Conservation (phyloP, 495 filamentous ascomycete species). For the Trichoderma erinaceum region DNA sequence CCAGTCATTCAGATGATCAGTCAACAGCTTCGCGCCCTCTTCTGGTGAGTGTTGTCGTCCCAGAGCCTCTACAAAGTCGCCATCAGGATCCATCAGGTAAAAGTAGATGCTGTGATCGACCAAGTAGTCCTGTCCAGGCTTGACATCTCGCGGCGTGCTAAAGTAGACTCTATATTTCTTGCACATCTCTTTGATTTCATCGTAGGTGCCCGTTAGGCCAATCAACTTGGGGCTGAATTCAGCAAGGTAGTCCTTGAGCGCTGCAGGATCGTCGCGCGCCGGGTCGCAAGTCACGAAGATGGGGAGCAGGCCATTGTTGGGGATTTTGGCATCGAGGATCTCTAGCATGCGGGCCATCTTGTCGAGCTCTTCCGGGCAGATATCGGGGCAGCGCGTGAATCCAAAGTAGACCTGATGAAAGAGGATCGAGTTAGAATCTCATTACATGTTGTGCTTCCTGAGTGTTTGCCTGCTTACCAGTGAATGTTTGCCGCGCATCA, state of each 20-base stretch:
- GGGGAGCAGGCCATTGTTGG: slow-evolving; percentile 42
- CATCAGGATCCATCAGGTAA: slow-evolving; percentile 97
- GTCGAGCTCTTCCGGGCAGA: slow-evolving; percentile 97
- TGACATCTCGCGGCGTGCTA: slow-evolving; percentile 78
- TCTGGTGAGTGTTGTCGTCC: slow-evolving; percentile 90
- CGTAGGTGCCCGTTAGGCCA: slow-evolving; percentile 87
- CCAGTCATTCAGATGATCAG: slow-evolving; percentile 89
- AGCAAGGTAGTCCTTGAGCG: slow-evolving; percentile 73
- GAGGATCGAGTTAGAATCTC: not conserved
- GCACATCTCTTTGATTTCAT: slow-evolving; percentile 85
- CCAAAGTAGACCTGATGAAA: slow-evolving; percentile 76
- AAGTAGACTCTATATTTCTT: slow-evolving; percentile 97
- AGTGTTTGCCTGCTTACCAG: slow-evolving; percentile 42
- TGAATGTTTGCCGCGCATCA: slow-evolving; percentile 80
- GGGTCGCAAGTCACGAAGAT: slow-evolving; percentile 96
- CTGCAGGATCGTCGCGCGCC: slow-evolving; percentile 77
- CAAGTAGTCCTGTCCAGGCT: slow-evolving; percentile 91
- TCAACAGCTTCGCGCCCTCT: slow-evolving; percentile 74
- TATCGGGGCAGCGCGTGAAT: slow-evolving; percentile 97
- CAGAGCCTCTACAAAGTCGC: slow-evolving; percentile 95
- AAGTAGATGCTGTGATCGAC: slow-evolving; percentile 99
- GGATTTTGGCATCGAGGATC: slow-evolving; percentile 52
- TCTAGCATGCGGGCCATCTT: slow-evolving; percentile 96
- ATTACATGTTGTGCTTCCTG: not conserved
- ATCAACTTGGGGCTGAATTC: slow-evolving; percentile 90